phyloP scores from a whole-genome alignment of 331 rosid genomes.

The Malus hybrid region DNA sequence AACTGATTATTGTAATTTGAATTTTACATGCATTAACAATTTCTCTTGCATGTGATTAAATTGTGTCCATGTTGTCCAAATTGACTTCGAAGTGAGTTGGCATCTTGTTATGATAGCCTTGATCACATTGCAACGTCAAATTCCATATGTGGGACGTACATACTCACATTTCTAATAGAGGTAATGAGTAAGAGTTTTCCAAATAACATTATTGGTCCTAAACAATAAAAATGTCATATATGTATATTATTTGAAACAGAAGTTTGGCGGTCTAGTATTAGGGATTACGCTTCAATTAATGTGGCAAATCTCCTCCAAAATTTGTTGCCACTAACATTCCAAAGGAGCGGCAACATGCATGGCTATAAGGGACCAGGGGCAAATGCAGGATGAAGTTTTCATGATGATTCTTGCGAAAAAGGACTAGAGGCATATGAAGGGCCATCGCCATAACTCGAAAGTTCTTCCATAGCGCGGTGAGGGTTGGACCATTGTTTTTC shows the following conservation, averaged over 20 bases:
- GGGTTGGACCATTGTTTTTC: slow-evolving; percentile 42
- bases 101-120: not conserved
- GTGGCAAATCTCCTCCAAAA: not conserved
- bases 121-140: not conserved
- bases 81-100: not conserved
- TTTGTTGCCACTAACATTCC: not conserved
- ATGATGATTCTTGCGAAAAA: not conserved
- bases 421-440: not conserved
- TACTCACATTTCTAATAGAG: not conserved
- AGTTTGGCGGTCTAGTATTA: not conserved
- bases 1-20: no score
- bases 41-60: not conserved
- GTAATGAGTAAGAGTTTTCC: not conserved
- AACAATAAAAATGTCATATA: not conserved
- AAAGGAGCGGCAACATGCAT: not conserved
- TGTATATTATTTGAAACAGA: not conserved
- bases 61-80: not conserved
- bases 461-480: slow-evolving; percentile 48
- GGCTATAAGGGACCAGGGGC: not conserved
- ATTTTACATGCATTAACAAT: no score
- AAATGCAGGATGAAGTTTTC: not conserved
- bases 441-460: slow-evolving; percentile 45
- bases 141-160: not conserved
- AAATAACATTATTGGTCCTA: not conserved
- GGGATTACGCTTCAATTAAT: not conserved